Conservation (phyloP, 2,329 filamentous ascomycete species). For the Arthrocladium fulminans region DNA sequence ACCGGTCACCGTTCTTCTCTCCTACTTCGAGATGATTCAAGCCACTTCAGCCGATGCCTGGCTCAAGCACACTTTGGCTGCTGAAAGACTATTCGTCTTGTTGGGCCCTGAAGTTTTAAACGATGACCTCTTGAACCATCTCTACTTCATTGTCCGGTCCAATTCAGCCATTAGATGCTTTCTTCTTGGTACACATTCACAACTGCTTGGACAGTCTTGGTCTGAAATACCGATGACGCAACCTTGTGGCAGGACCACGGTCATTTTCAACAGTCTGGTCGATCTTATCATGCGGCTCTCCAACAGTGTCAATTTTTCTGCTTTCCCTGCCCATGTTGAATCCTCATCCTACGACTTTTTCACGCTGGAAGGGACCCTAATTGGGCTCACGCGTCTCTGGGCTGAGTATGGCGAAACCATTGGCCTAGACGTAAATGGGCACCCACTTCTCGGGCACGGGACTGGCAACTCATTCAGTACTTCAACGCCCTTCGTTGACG, state of each 20-base stretch:
- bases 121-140: slow-evolving; percentile 1
- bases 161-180: slow-evolving; percentile 5
- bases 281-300: slow-evolving; percentile 2
- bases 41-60: slow-evolving; percentile 1
- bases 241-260: background rate
- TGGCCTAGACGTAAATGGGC: background rate
- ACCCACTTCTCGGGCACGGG: background rate
- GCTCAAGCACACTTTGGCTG: slow-evolving; percentile 3
- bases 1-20: slow-evolving; percentile 2
- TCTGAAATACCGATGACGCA: background rate
- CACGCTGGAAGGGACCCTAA: background rate
- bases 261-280: background rate
- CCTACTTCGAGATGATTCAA: slow-evolving; percentile 9
- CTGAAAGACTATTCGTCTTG: slow-evolving; percentile 1
- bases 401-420: background rate
- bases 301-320: background rate
- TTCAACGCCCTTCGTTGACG: background rate
- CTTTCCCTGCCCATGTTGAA: background rate
- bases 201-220: background rate
- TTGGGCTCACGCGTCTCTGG: background rate
- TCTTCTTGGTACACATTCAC: background rate
- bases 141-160: slow-evolving; percentile 1
- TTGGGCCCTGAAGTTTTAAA: background rate
- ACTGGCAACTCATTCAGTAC: background rate
- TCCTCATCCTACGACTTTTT: background rate